phyloP scores from a whole-genome alignment of 805 yeast genomes.

The Metschnikowia arizonensis region DNA sequence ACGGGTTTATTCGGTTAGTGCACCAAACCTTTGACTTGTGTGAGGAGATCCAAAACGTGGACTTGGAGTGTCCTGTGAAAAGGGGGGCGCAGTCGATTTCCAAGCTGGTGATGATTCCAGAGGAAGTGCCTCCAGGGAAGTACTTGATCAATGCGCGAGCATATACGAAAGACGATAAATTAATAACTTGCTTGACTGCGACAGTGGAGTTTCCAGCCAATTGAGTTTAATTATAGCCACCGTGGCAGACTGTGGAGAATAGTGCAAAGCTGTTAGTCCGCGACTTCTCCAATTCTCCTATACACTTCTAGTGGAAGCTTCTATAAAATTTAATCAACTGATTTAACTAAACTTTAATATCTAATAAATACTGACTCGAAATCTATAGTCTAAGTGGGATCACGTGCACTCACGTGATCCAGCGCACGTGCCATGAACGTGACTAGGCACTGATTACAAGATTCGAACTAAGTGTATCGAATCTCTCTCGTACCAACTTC shows the following conservation, averaged over 20 bases:
- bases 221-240: no score
- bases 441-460: constrained; percentile 58
- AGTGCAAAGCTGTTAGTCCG: no score
- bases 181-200: constrained; percentile 81
- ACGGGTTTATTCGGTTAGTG: constrained; percentile 84
- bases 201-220: constrained; percentile 52
- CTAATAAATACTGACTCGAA: no score
- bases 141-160: constrained; percentile 88
- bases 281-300: no score
- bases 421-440: no score
- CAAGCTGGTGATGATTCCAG: constrained; percentile 79
- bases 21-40: constrained; percentile 92
- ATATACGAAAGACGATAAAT: constrained; percentile 74
- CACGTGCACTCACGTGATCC: no score
- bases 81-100: constrained; percentile 63
- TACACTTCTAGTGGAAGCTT: no score
- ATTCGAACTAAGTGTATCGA: constrained; percentile 72
- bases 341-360: no score
- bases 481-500: constrained; percentile 63
- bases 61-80: constrained; percentile 75
- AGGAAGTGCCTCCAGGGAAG: constrained; percentile 92
- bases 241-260: no score
- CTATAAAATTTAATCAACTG: no score
- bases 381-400: no score
- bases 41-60: constrained; percentile 79